phyloP scores from a whole-genome alignment of 306 rosid genomes.

The apple (Malus domestica) region DNA sequence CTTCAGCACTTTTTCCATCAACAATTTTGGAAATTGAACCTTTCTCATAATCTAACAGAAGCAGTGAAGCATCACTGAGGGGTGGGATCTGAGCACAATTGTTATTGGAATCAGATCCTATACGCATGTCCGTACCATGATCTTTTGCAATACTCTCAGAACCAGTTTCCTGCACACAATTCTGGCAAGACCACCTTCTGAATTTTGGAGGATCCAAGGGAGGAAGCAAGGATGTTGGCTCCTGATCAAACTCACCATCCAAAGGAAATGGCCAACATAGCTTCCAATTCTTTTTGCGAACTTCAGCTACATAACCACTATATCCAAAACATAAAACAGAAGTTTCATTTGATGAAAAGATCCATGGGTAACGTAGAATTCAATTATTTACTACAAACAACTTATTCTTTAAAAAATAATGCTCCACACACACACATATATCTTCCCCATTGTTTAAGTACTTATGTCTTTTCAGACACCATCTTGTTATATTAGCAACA shows the following conservation, averaged over 20 bases:
- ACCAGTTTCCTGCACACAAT: constrained; percentile 34
- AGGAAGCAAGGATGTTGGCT: constrained; percentile 43
- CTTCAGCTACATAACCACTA: constrained; percentile 86
- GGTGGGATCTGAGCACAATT: constrained; percentile 11
- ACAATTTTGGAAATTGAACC: constrained; percentile 30
- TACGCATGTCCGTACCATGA: constrained; percentile 16
- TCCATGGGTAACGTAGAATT: constrained; percentile 8
- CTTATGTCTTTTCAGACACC: neutral
- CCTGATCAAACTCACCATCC: constrained; percentile 32
- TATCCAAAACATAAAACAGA: constrained; percentile 16
- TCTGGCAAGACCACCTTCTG: constrained; percentile 49
- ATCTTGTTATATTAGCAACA: neutral
- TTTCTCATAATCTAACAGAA: constrained; percentile 32
- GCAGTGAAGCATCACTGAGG: constrained; percentile 22
- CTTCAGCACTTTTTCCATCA: constrained; percentile 43
- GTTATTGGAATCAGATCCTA: constrained; percentile 28
- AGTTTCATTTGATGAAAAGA: constrained; percentile 3
- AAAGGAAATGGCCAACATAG: constrained; percentile 73
- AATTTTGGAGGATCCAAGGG: constrained; percentile 50
- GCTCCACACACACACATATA: neutral
- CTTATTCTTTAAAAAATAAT: neutral
- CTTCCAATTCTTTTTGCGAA: constrained; percentile 75
- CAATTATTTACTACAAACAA: constrained; percentile 4
- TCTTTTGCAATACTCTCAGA: constrained; percentile 27
- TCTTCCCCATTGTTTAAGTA: neutral